Evolutionary conservation across 73 alveolate species (phyloP), one percentile per base, ranked within the genome.

Genomic region (Paramecium bursaria): DNA sequence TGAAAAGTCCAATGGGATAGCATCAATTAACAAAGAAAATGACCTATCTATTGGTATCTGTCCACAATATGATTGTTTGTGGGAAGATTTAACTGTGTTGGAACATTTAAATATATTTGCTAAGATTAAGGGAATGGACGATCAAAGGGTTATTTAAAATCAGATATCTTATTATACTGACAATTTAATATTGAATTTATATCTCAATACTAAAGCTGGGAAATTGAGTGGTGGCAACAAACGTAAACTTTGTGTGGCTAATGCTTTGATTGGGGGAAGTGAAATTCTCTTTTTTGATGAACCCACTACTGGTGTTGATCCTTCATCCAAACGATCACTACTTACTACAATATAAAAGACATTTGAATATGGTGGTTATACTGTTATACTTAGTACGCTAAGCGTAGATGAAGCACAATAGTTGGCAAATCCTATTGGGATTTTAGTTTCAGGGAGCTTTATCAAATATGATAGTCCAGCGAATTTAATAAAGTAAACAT

Each of bases 261-360:
- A 91, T 23, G 98, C 99, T n/a, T 85, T 96, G 6, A 90, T 96
- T 15, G 99, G 98, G 11, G 96, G 96, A 11, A 90, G 98, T 14
- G 93, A 87, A 86, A 79, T 96, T 3, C 93, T 92, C 27, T 73
- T 96, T 60, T 90, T 96, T 31, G 99, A 96, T 90, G 99, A 96
- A 74, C 99, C 99, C 0, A 86, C 99, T 1, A 85, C 96, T 21
- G 98, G 99, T 3, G 95, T 96, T 94, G 99, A 96, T 87, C 90
- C 95, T 6, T 90, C 94, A 3, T 94, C 98, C 3, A 90, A 98
- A 44, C 85, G 98, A 55, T 73, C 90, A 46, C 88, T 95, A 54
- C 94, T 97, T 95, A 93, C 92, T 79, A 95, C 95, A 85, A 93
- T 95, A 35, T 94, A 95, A 61, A 30, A 75, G 57, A 74, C 25